Base-by-base conservation (phyloP, 176 grass and related monocot species). In the Dactylis glomerata region DNA sequence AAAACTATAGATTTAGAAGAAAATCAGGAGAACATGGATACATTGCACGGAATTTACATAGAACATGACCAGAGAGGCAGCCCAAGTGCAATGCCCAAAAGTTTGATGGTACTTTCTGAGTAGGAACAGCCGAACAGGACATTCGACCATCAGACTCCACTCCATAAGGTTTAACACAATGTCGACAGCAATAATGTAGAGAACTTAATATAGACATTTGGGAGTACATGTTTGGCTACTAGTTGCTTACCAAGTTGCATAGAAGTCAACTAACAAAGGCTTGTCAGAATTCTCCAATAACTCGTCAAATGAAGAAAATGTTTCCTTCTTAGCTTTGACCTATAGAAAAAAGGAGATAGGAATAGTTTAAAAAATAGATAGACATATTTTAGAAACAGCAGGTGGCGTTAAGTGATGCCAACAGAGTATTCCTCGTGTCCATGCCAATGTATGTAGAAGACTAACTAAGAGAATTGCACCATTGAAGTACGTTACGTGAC, bases 201-300 rank as follows among this genome's bases (percentile, higher is more conserved):
- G 10, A 75, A 80, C 15, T 32, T 34, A 80, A 16, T 64, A 64
- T 10, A 62, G 52, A 62, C 59, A 69, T 59, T 15, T 81, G 33
- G 19, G n/a, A 73, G 6, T 8, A 76, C 2, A 1, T 61, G 17
- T 20, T 86, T 61, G 26, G 33, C 24, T 34, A 55, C 19, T 46
- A 37, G 34, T 47, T n/a, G 3, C 86, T 76, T 91, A 99, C 93
- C 96, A 99, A 81, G 93, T 99, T 62, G 96, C 96, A 86, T 96
- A 99, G 68, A 99, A 99, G 37, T 99, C 96, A 27, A 99, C 93
- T 4, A 99, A 65, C 33, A 99, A 41, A 79, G 96, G 96, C 33
- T 92, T 99, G 32, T 99, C 93, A 62, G 91, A 92, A 59, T 99
- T 88, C 76, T 92, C 89, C 67, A 99, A 75, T 67, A 99, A 87